phyloP scores from a whole-genome alignment of 2,329 filamentous ascomycete genomes.

The Colletotrichum sp. region DNA sequence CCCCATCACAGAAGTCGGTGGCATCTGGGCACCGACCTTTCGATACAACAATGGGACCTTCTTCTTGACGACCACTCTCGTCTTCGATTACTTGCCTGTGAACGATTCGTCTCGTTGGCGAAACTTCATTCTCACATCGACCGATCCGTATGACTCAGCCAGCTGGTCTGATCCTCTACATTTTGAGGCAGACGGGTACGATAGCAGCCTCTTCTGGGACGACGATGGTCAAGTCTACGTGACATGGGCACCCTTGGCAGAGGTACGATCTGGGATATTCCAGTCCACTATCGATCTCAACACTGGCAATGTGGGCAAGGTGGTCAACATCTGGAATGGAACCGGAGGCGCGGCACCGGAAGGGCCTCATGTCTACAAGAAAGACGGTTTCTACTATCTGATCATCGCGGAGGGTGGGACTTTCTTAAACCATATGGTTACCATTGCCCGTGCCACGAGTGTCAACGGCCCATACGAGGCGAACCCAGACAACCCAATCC shows the following conservation, averaged over 20 bases:
- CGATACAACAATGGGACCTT: neutral
- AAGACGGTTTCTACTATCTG: neutral
- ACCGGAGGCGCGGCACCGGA: neutral
- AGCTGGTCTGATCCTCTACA: neutral
- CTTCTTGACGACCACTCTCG: neutral
- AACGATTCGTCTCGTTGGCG: neutral
- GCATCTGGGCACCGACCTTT: neutral
- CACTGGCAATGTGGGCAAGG: neutral
- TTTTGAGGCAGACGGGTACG: neutral
- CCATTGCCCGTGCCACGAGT: accelerated
- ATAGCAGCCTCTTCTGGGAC: neutral
- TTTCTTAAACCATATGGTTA: neutral
- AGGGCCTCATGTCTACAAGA: neutral
- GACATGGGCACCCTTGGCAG: neutral
- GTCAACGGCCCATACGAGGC: neutral
- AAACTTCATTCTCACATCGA: neutral
- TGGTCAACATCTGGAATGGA: neutral
- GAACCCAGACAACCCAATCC: neutral
- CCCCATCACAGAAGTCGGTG: neutral
- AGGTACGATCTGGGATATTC: neutral
- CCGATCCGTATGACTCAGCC: neutral
- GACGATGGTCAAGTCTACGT: neutral
- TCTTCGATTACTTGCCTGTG: neutral
- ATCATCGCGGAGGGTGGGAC: neutral
- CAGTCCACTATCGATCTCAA: neutral